These are phyloP conservation scores for Hippophae tibetana DNA, from an alignment of 306 rosid genomes.

Conservation along the genomic window DNA sequence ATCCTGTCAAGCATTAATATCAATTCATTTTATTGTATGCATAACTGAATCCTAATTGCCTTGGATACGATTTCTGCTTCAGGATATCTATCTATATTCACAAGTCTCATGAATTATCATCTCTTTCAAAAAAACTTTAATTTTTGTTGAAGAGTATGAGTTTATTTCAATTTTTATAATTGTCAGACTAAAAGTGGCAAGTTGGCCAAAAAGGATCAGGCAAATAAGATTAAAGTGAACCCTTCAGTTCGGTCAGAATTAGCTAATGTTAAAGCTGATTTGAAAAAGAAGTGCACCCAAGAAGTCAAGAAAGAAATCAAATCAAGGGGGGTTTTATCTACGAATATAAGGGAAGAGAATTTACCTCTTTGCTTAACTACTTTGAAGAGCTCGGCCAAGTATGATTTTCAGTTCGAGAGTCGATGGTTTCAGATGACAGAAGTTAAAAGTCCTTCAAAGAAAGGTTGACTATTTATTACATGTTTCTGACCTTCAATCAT, in stretches of 20 bases:
- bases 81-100: background rate
- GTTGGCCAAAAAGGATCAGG: constrained; percentile 25
- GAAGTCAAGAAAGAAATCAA: constrained; percentile 19
- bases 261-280: constrained; percentile 23
- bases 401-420: constrained; percentile 30
- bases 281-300: constrained; percentile 18
- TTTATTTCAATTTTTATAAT: constrained; percentile 12
- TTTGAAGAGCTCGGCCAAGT: constrained; percentile 17
- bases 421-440: constrained; percentile 37
- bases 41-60: background rate
- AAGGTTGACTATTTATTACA: constrained; percentile 33
- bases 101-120: background rate
- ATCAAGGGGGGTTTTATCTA: constrained; percentile 26
- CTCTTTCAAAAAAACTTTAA: background rate
- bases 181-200: constrained; percentile 48
- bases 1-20: background rate
- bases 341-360: constrained; percentile 19
- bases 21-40: background rate
- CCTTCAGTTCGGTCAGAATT: constrained; percentile 20
- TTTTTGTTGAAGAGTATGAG: constrained; percentile 9
- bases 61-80: background rate
- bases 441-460: constrained; percentile 28
- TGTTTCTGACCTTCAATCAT: constrained; percentile 7
- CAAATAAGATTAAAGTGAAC: constrained; percentile 27
- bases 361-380: constrained; percentile 16